Percentiles rank a stretch among this genome's conserved stretches.
phyloP scores from a whole-genome alignment of 768 basidiomycete species.

The Omphalotus guepiniiformis region DNA sequence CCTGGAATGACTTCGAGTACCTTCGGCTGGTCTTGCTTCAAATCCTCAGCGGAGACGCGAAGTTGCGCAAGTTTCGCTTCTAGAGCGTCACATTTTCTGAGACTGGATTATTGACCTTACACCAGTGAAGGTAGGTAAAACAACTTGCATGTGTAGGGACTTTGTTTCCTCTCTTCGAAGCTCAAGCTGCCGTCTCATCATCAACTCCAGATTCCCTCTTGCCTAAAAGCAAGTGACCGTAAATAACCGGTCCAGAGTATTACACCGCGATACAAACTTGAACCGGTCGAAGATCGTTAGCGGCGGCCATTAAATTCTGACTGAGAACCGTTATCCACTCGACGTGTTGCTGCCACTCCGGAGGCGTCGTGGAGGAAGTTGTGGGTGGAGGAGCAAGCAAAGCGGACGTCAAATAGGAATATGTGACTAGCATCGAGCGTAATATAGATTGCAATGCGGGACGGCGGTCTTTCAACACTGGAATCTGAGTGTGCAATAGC shows the following conservation, averaged over 20 bases:
- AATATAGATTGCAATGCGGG: constrained; percentile 69
- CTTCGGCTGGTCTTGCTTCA: constrained; percentile 5
- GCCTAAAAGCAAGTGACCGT: constrained; percentile 46
- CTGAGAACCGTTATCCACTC: constrained; percentile 80
- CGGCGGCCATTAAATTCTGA: constrained; percentile 86
- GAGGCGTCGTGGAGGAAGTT: constrained; percentile 35
- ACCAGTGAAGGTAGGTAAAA: not conserved
- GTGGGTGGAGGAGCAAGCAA: constrained; percentile 63
- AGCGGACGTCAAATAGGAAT: constrained; percentile 68
- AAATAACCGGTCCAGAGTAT: not conserved
- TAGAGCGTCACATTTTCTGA: constrained; percentile 68
- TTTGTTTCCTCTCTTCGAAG: constrained; percentile 69
- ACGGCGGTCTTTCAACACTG: constrained; percentile 55
- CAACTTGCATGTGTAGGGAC: constrained; percentile 60
- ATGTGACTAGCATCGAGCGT: constrained; percentile 74
- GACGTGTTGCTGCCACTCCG: constrained; percentile 71
- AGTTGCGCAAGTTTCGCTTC: constrained; percentile 60
- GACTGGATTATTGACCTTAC: not conserved
- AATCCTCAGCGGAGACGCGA: constrained; percentile 30
- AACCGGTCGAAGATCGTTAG: constrained; percentile 85
- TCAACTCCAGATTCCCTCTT: constrained; percentile 70
- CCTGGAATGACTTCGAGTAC: too few relatives aligned
- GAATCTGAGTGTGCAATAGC: not conserved
- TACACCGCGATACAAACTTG: constrained; percentile 46
- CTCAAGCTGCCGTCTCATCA: constrained; percentile 80